These are phyloP conservation scores for Amylocystis lapponica DNA, from an alignment of 768 basidiomycete genomes.

Conservation along the genomic window DNA sequence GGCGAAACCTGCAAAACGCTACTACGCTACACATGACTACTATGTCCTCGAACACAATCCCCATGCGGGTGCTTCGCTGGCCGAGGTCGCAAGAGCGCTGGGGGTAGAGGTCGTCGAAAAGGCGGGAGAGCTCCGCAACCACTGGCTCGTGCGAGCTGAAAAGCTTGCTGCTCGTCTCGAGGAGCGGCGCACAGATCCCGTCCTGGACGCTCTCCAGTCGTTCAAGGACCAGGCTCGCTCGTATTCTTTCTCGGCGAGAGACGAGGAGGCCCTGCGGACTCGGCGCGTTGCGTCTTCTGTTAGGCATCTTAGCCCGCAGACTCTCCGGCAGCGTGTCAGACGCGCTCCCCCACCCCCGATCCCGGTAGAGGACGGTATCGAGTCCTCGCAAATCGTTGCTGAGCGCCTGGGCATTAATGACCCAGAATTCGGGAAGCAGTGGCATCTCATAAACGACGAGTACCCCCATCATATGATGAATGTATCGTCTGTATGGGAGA, in stretches of 20 bases:
- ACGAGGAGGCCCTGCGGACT: conserved; percentile 29
- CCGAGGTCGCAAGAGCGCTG: conserved; percentile 52
- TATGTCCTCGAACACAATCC: conserved; percentile 73
- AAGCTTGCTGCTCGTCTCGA: conserved; percentile 30
- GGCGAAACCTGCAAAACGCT: conserved; percentile 40
- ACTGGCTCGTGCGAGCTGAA: conserved; percentile 75
- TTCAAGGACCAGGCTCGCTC: conserved; percentile 30
- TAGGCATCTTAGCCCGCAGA: conserved; percentile 55
- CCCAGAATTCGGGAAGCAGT: conserved; percentile 80
- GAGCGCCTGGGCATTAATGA: conserved; percentile 66
- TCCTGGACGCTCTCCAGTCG: conserved; percentile 43
- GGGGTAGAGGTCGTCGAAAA: conserved; percentile 85
- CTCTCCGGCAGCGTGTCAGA: conserved; percentile 61
- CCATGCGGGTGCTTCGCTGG: conserved; percentile 43
- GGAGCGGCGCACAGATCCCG: conserved; percentile 37
- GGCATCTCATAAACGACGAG: conserved; percentile 92
- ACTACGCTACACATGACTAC: conserved; percentile 69
- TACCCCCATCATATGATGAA: conserved; percentile 85
- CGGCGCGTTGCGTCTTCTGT: conserved; percentile 50
- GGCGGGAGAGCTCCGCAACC: conserved; percentile 72
- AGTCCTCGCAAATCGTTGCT: conserved; percentile 44
- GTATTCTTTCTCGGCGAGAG: conserved; percentile 29
- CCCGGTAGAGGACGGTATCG: conserved; percentile 25
- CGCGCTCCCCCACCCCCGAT: conserved; percentile 62
- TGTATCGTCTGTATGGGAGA: conserved; percentile 87